phyloP scores from a whole-genome alignment of 495 filamentous ascomycete species.

The Neurospora sp. region DNA sequence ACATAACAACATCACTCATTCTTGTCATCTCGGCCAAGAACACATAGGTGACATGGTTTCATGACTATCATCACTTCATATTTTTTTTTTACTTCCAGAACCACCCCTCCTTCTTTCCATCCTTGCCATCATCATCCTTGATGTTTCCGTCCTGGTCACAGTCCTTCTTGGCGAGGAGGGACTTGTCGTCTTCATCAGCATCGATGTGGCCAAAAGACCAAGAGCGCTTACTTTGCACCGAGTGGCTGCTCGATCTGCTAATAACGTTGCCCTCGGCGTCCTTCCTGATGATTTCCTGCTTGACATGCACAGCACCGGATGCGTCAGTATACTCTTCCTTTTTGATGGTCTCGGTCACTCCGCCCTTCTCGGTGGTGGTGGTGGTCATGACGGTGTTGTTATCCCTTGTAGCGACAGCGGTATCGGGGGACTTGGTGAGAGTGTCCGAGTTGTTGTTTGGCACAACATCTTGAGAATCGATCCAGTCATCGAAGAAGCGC shows the following conservation, averaged over 20 bases:
- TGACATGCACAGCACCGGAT: conserved; percentile 11
- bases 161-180: neutral
- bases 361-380: neutral
- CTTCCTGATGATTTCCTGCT: conserved; percentile 6
- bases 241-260: neutral
- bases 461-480: neutral
- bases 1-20: neutral
- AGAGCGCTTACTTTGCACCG: neutral
- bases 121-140: neutral
- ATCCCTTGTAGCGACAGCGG: neutral
- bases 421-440: neutral
- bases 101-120: neutral
- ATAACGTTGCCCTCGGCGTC: neutral
- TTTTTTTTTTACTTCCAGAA: neutral
- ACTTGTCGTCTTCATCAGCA: neutral
- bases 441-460: neutral
- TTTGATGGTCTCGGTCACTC: conserved; percentile 8
- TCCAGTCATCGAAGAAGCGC: neutral
- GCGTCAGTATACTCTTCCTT: conserved; percentile 10
- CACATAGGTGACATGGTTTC: neutral
- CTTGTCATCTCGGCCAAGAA: neutral
- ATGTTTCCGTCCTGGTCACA: neutral
- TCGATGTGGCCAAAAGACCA: neutral
- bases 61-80: neutral
- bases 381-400: neutral